Evolutionary conservation across 805 yeast species (phyloP), one percentile per base, ranked within the genome.

Genomic region (Vanderwaltozyma tropicalis): DNA sequence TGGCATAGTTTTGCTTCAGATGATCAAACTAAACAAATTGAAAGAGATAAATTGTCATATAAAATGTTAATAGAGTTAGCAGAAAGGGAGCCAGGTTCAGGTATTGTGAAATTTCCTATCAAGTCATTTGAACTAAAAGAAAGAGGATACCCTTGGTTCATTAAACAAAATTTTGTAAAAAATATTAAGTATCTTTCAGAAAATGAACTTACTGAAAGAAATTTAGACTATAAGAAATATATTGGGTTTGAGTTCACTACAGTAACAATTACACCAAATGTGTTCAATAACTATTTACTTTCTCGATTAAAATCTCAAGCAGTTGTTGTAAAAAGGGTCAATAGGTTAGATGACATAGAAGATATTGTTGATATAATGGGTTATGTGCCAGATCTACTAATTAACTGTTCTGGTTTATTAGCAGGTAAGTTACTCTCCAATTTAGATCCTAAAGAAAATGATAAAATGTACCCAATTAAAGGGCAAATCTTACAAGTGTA

Each of bases 401-500:
- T 35, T 20, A 35, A 35, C 19, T 30, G 38, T 25, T 24, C 38
- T 2, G 38, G 38, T 3, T 13, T 35, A 8, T 24, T 18, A 19
- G 38, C 34, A 4, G 38, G 34, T 14, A 30, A 25, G 14, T 18
- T 35, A 16, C 20, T 30, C 2, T n/a, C 32, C 4, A 25, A 24
- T 2, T 9, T 30, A 17, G 38, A 35, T n/a, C 18, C 26, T 14
- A 9, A 3, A 9, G 34, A 35, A 26, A 16, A 15, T 15, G 19
- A 24, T 2, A 35, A 35, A 19, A 34, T 35, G 1, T 75, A 55
- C 49, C 64, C 68, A 1, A 77, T 81, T 14, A 62, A 88, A 40
- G 89, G 89, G 3, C 89, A 81, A 53, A 81, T 87, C 0, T 56
- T 81, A 35, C 54, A 78, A 26, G 19, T 35, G 24, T 35, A 35